Evolutionary conservation across 495 filamentous ascomycete genomes (phyloP), one percentile per base, ranked within the genome.

Genomic region (Hypoxylon subgilvum): DNA sequence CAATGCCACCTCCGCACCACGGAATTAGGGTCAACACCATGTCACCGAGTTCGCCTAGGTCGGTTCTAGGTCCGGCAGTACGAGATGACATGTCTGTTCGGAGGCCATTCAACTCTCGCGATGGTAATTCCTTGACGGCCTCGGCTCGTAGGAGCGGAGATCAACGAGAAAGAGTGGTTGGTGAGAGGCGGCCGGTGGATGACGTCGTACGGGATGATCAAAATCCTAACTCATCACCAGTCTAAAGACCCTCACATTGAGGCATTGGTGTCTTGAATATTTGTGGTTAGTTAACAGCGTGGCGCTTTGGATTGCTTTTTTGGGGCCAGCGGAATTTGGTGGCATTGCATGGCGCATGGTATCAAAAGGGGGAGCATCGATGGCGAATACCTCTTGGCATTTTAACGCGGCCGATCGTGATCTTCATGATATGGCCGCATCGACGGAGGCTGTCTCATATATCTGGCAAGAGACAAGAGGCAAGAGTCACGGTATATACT

Each of bases 231-330:
- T 54, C 61, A 34, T 52, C 61, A 39, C 61, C 61, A 12, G 53
- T 52, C 4, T 63, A 57, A 18, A 7, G 5, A 28, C 47, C 21
- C 28, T n/a, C n/a, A n/a, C n/a, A n/a, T 28, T 30, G 27, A 21
- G 14, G 39, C 25, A 13, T 22, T 9, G 40, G 28, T 58, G 43
- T 48, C 28, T 48, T 57, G n/a, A n/a, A n/a, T n/a, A n/a, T 44
- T 48, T 61, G 25, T 53, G 49, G 51, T 61, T 39, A 58, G 43
- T 61, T 44, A 57, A 31, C 7, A 69, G 67, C 67, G 60, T 25
- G 67, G 67, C 67, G 67, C 64, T 59, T 60, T 34, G 52, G 58
- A 31, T 59, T 62, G 57, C 38, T 38, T 42, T 56, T 40, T 35
- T 43, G 21, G 32, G 14, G 4, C 6, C 18, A 38, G 17, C 14